Conservation (phyloP, 345 rosid genomes). For the Diplotaxis tenuifolia region DNA sequence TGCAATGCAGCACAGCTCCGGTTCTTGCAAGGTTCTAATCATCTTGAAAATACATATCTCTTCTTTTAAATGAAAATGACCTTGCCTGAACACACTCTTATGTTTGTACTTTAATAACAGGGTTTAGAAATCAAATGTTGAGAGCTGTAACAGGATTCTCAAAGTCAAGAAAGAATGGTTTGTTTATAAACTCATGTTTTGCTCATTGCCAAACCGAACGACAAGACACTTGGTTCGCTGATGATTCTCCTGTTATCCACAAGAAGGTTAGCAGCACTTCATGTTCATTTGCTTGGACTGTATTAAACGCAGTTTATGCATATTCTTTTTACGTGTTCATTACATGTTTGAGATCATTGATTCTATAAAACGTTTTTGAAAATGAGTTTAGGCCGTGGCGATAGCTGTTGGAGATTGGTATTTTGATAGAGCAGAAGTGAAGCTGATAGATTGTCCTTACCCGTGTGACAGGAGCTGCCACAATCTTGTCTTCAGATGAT, state of each 20-base stretch:
- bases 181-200: constrained; percentile 90
- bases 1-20: constrained; percentile 67
- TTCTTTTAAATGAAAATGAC: neutral
- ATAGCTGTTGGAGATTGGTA: constrained; percentile 95
- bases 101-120: constrained; percentile 36
- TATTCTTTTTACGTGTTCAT: neutral
- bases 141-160: constrained; percentile 61
- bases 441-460: constrained; percentile 78
- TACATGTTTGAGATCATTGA: neutral
- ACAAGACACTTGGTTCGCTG: constrained; percentile 91
- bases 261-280: constrained; percentile 54
- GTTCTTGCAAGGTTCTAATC: constrained; percentile 71
- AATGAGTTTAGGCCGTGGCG: constrained; percentile 67
- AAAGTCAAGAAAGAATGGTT: constrained; percentile 59
- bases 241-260: constrained; percentile 67
- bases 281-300: neutral
- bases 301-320: too few relatives aligned
- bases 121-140: constrained; percentile 84
- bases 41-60: neutral
- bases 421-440: constrained; percentile 60
- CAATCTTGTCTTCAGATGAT: constrained; percentile 76
- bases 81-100: neutral
- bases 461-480: constrained; percentile 93
- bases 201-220: constrained; percentile 96
- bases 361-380: neutral